Evolutionary conservation across 805 yeast genomes (phyloP), one percentile per base, ranked within the genome.

Genomic region (Yamadazyma tumulicola): DNA sequence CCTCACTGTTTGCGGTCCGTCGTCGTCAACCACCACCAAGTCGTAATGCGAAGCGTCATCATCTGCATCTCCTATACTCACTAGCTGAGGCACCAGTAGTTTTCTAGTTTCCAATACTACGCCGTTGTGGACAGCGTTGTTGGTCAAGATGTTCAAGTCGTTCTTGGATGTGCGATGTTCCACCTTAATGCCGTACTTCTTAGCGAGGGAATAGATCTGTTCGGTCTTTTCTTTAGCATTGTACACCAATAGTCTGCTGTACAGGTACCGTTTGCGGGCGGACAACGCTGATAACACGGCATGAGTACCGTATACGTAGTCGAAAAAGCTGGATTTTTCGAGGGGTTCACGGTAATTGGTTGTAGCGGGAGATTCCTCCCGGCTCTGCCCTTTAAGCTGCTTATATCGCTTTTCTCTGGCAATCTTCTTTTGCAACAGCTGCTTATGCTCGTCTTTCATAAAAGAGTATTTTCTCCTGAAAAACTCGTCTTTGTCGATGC

Each of bases 81-180:
- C 19, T 4, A 37, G 17, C 26, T 32, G 38, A 26, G 44, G 68
- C 41, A 41, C 64, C 47, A 32, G 57, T 43, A 81, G 48, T 6
- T 79, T 76, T 42, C 74, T 74, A 0, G 91, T 74, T 49, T 82
- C 86, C 32, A 85, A 51, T 1, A 84, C 91, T 18, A 78, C 69
- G 12, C 91, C 91, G 55, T 88, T 87, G 59, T 87, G 95, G 9
- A 84, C 85, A 5, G 79, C 89, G 46, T 79, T 74, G 19, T 73
- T 66, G 16, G 87, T 70, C 47, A 85, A 53, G 5, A 64, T 52
- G 47, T 84, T 81, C 46, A 87, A 57, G 19, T 75, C 79, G 43
- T 75, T 75, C 42, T 70, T 70, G 16, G 67, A 52, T 4, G 57
- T 55, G 29, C 61, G 58, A 24, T 49, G 49, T 31, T 58, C 61